Base-by-base conservation (phyloP, 139 green algal genomes). In the Coelastrella sp. region DNA sequence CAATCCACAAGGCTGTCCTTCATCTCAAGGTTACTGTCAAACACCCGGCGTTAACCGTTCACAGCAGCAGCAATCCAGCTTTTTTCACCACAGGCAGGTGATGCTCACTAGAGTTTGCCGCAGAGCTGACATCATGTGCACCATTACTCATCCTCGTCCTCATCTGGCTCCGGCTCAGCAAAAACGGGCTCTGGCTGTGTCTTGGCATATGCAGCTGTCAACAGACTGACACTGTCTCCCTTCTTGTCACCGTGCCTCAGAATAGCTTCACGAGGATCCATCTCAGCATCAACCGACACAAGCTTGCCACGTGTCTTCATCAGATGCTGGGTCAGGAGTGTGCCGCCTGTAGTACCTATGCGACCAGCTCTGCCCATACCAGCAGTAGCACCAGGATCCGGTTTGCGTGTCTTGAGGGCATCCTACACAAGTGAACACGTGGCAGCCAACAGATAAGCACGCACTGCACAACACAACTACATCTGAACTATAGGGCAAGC, bases 281-380 rank as follows among this genome's bases (percentile, higher is more conserved):
- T 85, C 81, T 97, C 92, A 41, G 93, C 86, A 17, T 96, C 91
- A 7, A 84, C 77, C 32, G 85, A 91, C n/a, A 88, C 71, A 43
- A 97, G 86, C 57, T 86, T 89, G 38, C 94, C 94, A 88, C 96
- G 91, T 71, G 75, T 89, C 67, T 95, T 95, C 45, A 98, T 87
- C 76, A 98, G 87, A 80, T 97, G 92, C 83, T 97, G 94, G 23
- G 95, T 98, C 13, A 98, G 93, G 41, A 98, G 89, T 0, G 95
- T 96, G 75, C 92, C 93, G 21, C 92, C 91, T 3, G 93, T 95
- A 51, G 90, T 69, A 7, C 94, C 95, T 21, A 98, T 90, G 84
- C 90, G 89, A 57, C 94, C 95, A 21, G 89, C 89, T 23, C 91
- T 88, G 66, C 95, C 95, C 11, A 86, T 71, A 23, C 91, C 91